These are phyloP conservation scores for Camelina laxa DNA, from an alignment of 345 rosid genomes.

Conservation along the genomic window DNA sequence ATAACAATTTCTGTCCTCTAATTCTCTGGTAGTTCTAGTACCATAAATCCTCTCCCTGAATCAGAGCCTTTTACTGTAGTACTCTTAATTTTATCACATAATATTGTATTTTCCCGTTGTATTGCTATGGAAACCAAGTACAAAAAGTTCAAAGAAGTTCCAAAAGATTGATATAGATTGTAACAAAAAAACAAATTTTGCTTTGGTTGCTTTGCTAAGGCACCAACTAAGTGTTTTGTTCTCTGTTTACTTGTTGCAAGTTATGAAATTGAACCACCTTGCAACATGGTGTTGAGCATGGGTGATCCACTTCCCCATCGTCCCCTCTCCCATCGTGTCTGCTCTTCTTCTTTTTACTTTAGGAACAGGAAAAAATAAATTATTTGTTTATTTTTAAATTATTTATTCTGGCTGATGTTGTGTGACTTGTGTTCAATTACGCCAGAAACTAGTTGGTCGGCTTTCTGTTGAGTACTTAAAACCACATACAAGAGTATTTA, in stretches of 20 bases:
- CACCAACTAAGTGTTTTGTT: not conserved
- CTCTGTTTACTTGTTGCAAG: not conserved
- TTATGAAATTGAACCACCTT: not conserved
- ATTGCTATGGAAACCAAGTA: not conserved
- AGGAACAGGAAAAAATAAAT: not conserved
- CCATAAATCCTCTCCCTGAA: not conserved
- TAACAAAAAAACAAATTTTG: not conserved
- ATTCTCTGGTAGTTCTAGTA: not conserved
- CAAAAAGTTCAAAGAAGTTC: not conserved
- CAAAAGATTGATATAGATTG: not conserved
- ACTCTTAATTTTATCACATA: not conserved
- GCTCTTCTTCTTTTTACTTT: not conserved
- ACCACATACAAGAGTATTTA: not conserved
- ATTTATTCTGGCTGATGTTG: not conserved
- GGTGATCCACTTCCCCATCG: no score
- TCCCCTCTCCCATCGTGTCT: no score
- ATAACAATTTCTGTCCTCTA: conserved; percentile 1
- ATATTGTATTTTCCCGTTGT: not conserved
- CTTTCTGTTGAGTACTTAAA: not conserved
- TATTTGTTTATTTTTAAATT: not conserved
- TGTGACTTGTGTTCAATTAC: conserved; percentile 24
- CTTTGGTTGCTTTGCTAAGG: not conserved
- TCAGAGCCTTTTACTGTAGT: not conserved
- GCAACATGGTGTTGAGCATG: not conserved
- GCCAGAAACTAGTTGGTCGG: conserved; percentile 20